Conservation (phyloP, 2,329 filamentous ascomycete species). For the Trichophyton simii region DNA sequence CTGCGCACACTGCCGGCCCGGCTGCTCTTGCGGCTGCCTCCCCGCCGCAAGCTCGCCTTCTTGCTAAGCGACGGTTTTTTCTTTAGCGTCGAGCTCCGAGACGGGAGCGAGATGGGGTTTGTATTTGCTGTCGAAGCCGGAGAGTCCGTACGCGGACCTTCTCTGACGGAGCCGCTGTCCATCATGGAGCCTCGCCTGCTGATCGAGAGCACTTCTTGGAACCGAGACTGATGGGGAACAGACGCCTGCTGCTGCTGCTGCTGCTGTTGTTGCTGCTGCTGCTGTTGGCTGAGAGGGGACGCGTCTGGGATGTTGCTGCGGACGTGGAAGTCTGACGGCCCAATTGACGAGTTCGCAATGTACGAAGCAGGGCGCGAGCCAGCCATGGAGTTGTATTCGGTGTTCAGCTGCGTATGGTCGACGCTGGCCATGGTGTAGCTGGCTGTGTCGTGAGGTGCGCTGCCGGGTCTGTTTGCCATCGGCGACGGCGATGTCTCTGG, state of each 20-base stretch:
- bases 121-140: slow-evolving; percentile 32
- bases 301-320: slow-evolving; percentile 23
- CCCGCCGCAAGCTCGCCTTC: slow-evolving; percentile 62
- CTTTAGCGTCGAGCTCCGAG: slow-evolving; percentile 62
- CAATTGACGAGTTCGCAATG: slow-evolving; percentile 21
- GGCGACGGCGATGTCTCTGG: not conserved
- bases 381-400: slow-evolving; percentile 22
- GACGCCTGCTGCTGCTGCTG: too few relatives aligned
- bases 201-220: slow-evolving; percentile 27
- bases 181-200: slow-evolving; percentile 24
- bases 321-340: slow-evolving; percentile 26
- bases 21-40: slow-evolving; percentile 66
- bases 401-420: slow-evolving; percentile 21
- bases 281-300: slow-evolving; percentile 13
- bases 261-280: too few relatives aligned
- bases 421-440: slow-evolving; percentile 18
- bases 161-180: slow-evolving; percentile 16
- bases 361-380: slow-evolving; percentile 32
- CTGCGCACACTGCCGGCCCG: slow-evolving; percentile 79
- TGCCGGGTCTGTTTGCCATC: slow-evolving; percentile 25
- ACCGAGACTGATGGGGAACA: slow-evolving; percentile 24
- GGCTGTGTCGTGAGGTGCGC: slow-evolving; percentile 25
- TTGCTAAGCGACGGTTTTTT: slow-evolving; percentile 74
- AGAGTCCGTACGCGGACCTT: slow-evolving; percentile 22
- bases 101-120: slow-evolving; percentile 20